Conservation (phyloP, 1,284 basidiomycete genomes). For the Anthracocystis panici-leucophaei region DNA sequence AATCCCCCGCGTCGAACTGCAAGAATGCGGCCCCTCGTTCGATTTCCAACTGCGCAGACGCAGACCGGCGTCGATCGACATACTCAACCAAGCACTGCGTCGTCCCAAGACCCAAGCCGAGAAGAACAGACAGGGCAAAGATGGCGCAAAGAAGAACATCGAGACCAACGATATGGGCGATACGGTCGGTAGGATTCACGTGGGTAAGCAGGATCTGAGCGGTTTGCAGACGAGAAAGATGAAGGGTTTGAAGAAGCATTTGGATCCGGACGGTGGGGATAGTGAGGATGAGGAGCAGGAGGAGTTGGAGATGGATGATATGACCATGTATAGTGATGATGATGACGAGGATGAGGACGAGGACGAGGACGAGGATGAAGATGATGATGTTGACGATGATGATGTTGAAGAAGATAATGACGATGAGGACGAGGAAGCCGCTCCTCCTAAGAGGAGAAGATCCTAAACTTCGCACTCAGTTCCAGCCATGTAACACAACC, state of each 20-base stretch:
- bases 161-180: slow-evolving; percentile 99
- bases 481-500: background rate
- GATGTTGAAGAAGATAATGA: slow-evolving; percentile 29
- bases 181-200: slow-evolving; percentile 87
- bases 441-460: slow-evolving; percentile 41
- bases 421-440: slow-evolving; percentile 38
- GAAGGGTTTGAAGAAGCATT: slow-evolving; percentile 80
- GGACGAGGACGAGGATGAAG: slow-evolving; percentile 26
- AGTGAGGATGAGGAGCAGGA: slow-evolving; percentile 48
- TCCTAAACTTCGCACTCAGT: background rate
- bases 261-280: slow-evolving; percentile 37
- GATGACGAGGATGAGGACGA: slow-evolving; percentile 39
- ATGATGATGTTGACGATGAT: slow-evolving; percentile 22
- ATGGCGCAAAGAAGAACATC: slow-evolving; percentile 81
- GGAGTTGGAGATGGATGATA: slow-evolving; percentile 51
- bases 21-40: slow-evolving; percentile 90
- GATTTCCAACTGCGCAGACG: slow-evolving; percentile 85
- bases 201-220: slow-evolving; percentile 87
- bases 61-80: slow-evolving; percentile 80
- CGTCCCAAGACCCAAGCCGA: slow-evolving; percentile 85
- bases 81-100: slow-evolving; percentile 83
- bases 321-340: slow-evolving; percentile 40
- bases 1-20: slow-evolving; percentile 76
- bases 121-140: slow-evolving; percentile 76
- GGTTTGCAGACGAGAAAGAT: slow-evolving; percentile 91